Evolutionary conservation across 2,329 filamentous ascomycete species (phyloP).

Genomic region (Fulvia fulva): DNA sequence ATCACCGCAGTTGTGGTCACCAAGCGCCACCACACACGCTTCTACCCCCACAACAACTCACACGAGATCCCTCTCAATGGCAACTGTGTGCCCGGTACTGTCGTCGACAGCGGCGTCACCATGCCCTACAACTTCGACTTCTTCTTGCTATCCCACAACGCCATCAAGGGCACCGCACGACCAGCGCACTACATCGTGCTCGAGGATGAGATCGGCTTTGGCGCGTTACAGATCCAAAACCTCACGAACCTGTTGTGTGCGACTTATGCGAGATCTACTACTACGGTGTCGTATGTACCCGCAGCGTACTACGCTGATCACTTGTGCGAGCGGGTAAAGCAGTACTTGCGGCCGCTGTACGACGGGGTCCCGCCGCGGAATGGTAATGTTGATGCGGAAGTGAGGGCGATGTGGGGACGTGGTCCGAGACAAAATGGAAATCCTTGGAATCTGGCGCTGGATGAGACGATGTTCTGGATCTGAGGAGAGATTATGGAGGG

Average conservation of each 20-base stretch:
- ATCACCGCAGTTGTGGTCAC: constrained; percentile 36
- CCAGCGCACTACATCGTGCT: constrained; percentile 35
- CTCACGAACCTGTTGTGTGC: constrained; percentile 34
- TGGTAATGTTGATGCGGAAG: not conserved
- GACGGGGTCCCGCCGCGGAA: not conserved
- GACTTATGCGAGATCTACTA: constrained; percentile 32
- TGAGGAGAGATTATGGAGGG: constrained; percentile 1
- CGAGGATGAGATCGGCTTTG: constrained; percentile 27
- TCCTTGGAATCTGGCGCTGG: constrained; percentile 26
- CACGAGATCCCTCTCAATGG: constrained; percentile 48
- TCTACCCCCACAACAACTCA: constrained; percentile 31
- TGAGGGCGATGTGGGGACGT: not conserved
- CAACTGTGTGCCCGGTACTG: constrained; percentile 31
- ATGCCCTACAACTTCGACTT: constrained; percentile 32
- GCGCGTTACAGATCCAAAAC: constrained; percentile 20
- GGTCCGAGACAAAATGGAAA: constrained; percentile 8
- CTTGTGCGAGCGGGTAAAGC: constrained; percentile 36
- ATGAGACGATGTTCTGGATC: constrained; percentile 31
- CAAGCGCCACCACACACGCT: constrained; percentile 42
- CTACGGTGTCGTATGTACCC: constrained; percentile 34
- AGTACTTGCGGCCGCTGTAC: constrained; percentile 25
- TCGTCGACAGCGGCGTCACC: constrained; percentile 33
- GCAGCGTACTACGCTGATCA: constrained; percentile 40
- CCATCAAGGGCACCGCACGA: constrained; percentile 31
- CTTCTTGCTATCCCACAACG: constrained; percentile 35